Conservation (phyloP, 169 alveolate species). For the Eimeria necatrix region DNA sequence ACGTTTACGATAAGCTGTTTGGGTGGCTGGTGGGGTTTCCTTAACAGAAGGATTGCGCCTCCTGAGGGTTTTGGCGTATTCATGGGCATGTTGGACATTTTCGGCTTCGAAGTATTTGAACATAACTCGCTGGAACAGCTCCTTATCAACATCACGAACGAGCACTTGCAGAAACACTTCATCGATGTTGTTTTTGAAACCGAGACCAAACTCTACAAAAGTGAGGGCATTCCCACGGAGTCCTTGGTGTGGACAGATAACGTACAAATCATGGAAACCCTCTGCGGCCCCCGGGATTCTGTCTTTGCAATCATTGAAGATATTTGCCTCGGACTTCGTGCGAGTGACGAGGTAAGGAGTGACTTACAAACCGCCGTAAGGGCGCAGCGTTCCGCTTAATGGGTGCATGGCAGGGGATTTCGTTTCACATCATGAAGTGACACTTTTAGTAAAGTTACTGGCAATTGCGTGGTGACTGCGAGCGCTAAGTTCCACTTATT, state of each 20-base stretch:
- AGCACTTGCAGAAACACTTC: constrained; percentile 97
- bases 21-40: constrained; percentile 95
- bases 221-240: constrained; percentile 93
- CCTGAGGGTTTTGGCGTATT: constrained; percentile 88
- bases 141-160: constrained; percentile 99
- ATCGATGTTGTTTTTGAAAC: constrained; percentile 95
- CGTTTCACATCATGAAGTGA: no score
- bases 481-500: neutral
- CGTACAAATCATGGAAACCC: constrained; percentile 42
- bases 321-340: constrained; percentile 93
- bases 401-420: no score
- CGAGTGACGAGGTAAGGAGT: constrained; percentile 82
- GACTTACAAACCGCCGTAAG: no score
- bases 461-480: no score
- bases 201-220: constrained; percentile 87
- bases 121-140: constrained; percentile 98
- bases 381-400: no score
- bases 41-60: constrained; percentile 95
- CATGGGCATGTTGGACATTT: constrained; percentile 98
- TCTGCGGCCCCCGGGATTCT: constrained; percentile 85
- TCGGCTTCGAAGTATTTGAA: constrained; percentile 98
- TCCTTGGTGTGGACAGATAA: constrained; percentile 89
- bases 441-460: no score
- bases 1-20: constrained; percentile 96
- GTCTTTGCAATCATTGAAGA: constrained; percentile 92